Evolutionary conservation across 1,284 basidiomycete genomes (phyloP).

Genomic region (Leucoagaricus sp.): DNA sequence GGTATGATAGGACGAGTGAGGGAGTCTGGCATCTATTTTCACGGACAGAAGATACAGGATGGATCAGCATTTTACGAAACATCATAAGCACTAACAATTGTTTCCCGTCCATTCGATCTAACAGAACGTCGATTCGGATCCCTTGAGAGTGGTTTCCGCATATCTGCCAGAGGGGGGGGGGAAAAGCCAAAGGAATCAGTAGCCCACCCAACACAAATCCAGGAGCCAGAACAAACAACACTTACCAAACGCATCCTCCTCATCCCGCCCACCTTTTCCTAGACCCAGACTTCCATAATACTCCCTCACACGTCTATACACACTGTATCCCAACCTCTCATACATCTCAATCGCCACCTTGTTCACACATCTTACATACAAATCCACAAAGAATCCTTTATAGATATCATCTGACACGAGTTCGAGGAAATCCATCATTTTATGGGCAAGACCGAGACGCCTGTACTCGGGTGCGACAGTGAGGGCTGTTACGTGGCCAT

Average conservation of each 20-base stretch:
- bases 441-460: conserved; percentile 77
- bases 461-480: conserved; percentile 93
- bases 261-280: conserved; percentile 69
- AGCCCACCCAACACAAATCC: not conserved
- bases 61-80: conserved; percentile 48
- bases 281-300: conserved; percentile 82
- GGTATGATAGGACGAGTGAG: no score
- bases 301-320: conserved; percentile 81
- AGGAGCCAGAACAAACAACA: conserved; percentile 19
- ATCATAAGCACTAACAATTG: conserved; percentile 69
- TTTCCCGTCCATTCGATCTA: conserved; percentile 70
- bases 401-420: conserved; percentile 76
- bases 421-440: conserved; percentile 84
- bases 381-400: conserved; percentile 85
- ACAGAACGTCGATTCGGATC: conserved; percentile 67
- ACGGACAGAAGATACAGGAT: not conserved
- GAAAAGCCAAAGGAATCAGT: not conserved
- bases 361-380: conserved; percentile 88
- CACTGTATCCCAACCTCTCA: conserved; percentile 84
- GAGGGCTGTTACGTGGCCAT: conserved; percentile 89
- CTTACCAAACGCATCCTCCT: conserved; percentile 91
- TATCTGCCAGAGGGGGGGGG: conserved; percentile 52
- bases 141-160: conserved; percentile 80
- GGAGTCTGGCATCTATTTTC: not conserved
- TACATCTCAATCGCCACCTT: conserved; percentile 81